These are phyloP conservation scores for Coccomyxa sp. DNA, from an alignment of 139 green algal species.

Conservation along the genomic window DNA sequence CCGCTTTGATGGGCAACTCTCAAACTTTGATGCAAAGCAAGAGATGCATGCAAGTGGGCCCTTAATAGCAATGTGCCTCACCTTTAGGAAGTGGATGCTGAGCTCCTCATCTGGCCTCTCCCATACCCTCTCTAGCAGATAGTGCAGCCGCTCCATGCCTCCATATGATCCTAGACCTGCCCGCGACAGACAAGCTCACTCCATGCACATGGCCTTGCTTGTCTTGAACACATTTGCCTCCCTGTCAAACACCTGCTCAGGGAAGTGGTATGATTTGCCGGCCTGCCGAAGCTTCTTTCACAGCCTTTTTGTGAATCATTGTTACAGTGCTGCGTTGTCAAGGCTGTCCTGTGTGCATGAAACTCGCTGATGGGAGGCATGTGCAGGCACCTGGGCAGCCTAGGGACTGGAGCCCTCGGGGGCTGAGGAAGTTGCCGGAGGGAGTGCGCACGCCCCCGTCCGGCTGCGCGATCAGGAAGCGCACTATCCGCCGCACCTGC, in stretches of 20 bases:
- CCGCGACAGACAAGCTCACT: no score
- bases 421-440: slow-evolving; percentile 63
- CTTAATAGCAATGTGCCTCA: no score
- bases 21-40: no score
- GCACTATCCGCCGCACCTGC: slow-evolving; percentile 60
- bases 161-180: slow-evolving; percentile 45
- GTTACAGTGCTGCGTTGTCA: no score
- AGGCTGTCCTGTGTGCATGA: no score
- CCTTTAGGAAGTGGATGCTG: slow-evolving; percentile 73
- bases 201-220: no score
- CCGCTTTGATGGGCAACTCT: no score
- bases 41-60: no score
- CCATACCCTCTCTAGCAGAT: slow-evolving; percentile 73
- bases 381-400: neutral
- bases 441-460: slow-evolving; percentile 52
- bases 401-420: slow-evolving; percentile 11
- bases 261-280: neutral
- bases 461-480: slow-evolving; percentile 55
- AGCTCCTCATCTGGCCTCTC: slow-evolving; percentile 53
- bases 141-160: slow-evolving; percentile 89
- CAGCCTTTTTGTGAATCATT: no score
- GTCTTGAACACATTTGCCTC: no score
- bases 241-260: no score
- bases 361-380: neutral
- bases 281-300: no score